Conservation (phyloP, 2,329 filamentous ascomycete species). For the Cladosporium sp. region DNA sequence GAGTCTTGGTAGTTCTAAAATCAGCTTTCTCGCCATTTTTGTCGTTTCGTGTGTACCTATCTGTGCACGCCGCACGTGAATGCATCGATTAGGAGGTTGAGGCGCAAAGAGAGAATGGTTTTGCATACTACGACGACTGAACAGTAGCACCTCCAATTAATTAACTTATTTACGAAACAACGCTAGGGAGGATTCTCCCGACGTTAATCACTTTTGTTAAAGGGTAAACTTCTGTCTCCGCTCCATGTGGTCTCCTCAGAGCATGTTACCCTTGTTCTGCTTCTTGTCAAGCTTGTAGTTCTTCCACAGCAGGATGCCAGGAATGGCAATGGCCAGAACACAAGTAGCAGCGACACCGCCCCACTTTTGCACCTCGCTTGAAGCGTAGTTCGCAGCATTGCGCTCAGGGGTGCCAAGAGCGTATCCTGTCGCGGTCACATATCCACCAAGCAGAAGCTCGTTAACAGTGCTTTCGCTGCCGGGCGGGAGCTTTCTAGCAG, state of each 20-base stretch:
- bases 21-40: no score
- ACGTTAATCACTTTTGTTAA: no score
- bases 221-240: no score
- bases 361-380: constrained; percentile 44
- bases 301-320: constrained; percentile 32
- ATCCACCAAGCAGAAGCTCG: constrained; percentile 45
- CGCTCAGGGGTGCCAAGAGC: constrained; percentile 39
- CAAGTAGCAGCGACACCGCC: constrained; percentile 37
- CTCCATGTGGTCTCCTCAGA: constrained; percentile 18
- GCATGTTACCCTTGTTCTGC: constrained; percentile 34
- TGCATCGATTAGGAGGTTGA: no score
- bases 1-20: no score
- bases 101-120: no score
- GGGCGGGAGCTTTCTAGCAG: constrained; percentile 15
- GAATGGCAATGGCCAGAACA: constrained; percentile 29
- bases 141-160: no score
- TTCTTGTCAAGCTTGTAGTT: constrained; percentile 35
- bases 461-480: constrained; percentile 26
- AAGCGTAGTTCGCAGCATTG: constrained; percentile 43
- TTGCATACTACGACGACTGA: no score
- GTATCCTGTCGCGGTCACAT: constrained; percentile 48
- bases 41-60: no score
- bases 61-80: no score
- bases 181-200: no score
- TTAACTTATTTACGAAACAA: no score